Evolutionary conservation across 2,329 filamentous ascomycete genomes (phyloP).

Genomic region (Microthyrium microscopicum): DNA sequence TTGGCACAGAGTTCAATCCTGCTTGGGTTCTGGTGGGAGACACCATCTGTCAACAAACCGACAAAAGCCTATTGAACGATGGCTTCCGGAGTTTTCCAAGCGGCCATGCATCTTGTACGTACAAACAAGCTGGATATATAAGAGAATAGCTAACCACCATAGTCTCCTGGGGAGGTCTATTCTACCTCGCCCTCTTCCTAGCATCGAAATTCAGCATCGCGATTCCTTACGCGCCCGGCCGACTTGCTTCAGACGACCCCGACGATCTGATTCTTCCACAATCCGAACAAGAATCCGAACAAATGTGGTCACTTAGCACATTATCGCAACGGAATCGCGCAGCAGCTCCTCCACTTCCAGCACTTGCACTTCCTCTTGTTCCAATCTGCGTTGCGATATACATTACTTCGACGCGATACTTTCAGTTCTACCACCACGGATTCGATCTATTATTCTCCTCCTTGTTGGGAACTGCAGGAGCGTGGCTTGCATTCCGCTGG

Average conservation of each 20-base stretch:
- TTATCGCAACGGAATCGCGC: conserved; percentile 43
- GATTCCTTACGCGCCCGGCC: conserved; percentile 44
- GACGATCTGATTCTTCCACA: conserved; percentile 13
- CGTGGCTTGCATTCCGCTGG: conserved; percentile 63
- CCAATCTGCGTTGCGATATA: conserved; percentile 64
- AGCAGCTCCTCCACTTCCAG: conserved; percentile 68
- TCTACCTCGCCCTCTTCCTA: conserved; percentile 76
- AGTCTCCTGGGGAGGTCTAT: conserved; percentile 60
- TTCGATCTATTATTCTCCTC: conserved; percentile 85
- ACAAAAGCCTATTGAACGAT: conserved; percentile 50
- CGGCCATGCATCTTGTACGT: conserved; percentile 52
- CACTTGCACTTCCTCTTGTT: conserved; percentile 51
- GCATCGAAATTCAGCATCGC: conserved; percentile 66
- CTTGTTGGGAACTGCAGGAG: conserved; percentile 53
- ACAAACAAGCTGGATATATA: conserved; percentile 5
- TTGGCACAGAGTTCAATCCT: conserved; percentile 2
- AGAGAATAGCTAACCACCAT: conserved; percentile 6
- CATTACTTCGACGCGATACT: conserved; percentile 73
- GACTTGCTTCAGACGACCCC: conserved; percentile 31
- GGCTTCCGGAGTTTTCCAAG: conserved; percentile 76
- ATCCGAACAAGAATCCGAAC: conserved; percentile 5
- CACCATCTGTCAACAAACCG: conserved; percentile 54
- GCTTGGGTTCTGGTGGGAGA: conserved; percentile 54
- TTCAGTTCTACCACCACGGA: conserved; percentile 77
- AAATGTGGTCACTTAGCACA: conserved; percentile 14